These are phyloP conservation scores for Neurospora sp. DNA, from an alignment of 495 filamentous ascomycete species.

Conservation along the genomic window DNA sequence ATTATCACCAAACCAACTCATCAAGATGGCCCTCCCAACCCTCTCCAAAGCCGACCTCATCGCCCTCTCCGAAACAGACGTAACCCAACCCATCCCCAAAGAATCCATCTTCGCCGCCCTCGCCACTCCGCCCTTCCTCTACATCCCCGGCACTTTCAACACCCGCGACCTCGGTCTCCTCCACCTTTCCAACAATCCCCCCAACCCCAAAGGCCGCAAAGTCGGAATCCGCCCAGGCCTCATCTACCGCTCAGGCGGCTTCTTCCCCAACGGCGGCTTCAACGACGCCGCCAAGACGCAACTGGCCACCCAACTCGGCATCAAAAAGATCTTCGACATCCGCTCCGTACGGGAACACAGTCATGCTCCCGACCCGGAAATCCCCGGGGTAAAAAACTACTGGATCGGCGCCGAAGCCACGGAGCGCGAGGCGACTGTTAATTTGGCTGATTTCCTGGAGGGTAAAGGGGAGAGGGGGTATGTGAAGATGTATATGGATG, in stretches of 20 bases:
- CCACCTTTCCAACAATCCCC: constrained; percentile 9
- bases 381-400: constrained; percentile 30
- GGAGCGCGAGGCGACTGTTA: constrained; percentile 22
- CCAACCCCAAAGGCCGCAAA: neutral
- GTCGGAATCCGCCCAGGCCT: constrained; percentile 28
- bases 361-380: constrained; percentile 23
- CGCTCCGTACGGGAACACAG: constrained; percentile 28
- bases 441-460: constrained; percentile 24
- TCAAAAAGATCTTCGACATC: constrained; percentile 36
- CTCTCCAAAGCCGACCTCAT: constrained; percentile 21
- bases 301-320: constrained; percentile 26
- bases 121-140: constrained; percentile 42
- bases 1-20: neutral
- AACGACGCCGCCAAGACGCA: constrained; percentile 24
- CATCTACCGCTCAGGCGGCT: constrained; percentile 43
- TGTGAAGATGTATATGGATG: constrained; percentile 31
- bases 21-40: constrained; percentile 15
- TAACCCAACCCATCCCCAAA: constrained; percentile 18
- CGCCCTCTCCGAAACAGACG: constrained; percentile 29
- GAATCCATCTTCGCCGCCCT: constrained; percentile 21
- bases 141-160: constrained; percentile 42
- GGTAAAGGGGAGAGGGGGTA: constrained; percentile 33
- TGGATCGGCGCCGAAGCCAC: constrained; percentile 20
- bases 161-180: constrained; percentile 45
- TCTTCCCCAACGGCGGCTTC: constrained; percentile 21